phyloP scores from a whole-genome alignment of 106 monocot species.

The Acanthochlamys bracteata region DNA sequence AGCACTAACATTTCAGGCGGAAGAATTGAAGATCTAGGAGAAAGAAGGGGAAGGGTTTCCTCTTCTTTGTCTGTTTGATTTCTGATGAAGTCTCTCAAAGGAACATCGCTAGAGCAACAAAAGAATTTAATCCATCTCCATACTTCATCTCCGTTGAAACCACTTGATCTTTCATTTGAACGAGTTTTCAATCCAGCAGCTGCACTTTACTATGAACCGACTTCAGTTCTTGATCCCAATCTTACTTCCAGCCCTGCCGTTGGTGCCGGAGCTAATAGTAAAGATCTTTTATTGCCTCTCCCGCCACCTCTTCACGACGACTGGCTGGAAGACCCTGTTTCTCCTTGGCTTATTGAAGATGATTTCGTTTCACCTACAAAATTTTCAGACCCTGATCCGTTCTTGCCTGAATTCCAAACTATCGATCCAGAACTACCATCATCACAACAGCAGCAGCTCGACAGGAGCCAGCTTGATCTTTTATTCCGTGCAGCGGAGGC shows the following conservation, averaged over 20 bases:
- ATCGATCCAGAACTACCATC: too few species aligned
- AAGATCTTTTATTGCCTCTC: not conserved
- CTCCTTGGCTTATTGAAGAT: not conserved
- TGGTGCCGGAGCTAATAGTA: conserved; percentile 4
- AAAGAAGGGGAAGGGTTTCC: not conserved
- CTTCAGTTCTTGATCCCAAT: conserved; percentile 70
- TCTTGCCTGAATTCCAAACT: too few species aligned
- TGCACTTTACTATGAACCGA: conserved; percentile 47
- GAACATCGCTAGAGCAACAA: not conserved
- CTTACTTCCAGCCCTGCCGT: conserved; percentile 49
- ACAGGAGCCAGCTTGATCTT: conserved; percentile 31
- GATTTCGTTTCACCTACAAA: not conserved
- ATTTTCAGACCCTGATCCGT: not conserved
- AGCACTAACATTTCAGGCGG: too few species aligned
- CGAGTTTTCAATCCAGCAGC: not conserved
- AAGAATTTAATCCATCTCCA: not conserved
- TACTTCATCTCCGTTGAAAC: conserved; percentile 4
- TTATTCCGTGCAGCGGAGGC: conserved; percentile 42
- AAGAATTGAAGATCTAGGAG: not conserved
- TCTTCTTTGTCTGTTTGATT: not conserved
- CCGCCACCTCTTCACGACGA: conserved; percentile 11
- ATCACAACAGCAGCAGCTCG: not conserved
- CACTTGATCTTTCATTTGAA: not conserved
- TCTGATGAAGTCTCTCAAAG: conserved; percentile 4
- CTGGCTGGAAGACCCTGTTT: conserved; percentile 22